Evolutionary conservation across 164 flowering plant species (phyloP).

Genomic region (Chimonanthus praecox): DNA sequence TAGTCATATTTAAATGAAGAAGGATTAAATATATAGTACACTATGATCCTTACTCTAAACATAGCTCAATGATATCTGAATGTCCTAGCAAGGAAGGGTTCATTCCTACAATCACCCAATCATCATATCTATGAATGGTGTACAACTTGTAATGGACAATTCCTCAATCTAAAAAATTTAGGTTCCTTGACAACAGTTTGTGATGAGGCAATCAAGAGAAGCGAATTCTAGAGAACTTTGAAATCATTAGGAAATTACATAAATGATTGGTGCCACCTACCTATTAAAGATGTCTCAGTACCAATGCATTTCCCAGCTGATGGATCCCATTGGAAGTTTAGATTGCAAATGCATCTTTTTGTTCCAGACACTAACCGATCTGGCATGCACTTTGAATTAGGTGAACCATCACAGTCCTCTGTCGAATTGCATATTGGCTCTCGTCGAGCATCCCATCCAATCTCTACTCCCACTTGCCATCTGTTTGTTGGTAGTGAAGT

Average conservation of each 20-base stretch:
- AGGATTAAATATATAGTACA: neutral
- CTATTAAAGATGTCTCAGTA: neutral
- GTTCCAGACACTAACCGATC: no score
- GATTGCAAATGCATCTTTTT: conserved; percentile 2
- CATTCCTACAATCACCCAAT: neutral
- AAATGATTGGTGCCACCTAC: neutral
- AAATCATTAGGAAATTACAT: neutral
- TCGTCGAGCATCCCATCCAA: neutral
- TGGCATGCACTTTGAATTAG: neutral
- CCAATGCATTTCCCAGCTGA: neutral
- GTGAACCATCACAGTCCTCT: neutral
- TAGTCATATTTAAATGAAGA: neutral
- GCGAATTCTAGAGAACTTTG: neutral
- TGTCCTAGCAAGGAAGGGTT: neutral
- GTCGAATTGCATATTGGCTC: neutral
- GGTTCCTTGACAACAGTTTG: no score
- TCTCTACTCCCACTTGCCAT: neutral
- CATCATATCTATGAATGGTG: no score
- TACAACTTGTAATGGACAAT: no score
- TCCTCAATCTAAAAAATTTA: no score
- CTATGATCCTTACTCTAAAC: neutral
- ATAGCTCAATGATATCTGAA: neutral
- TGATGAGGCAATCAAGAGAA: neutral
- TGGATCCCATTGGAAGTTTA: neutral
- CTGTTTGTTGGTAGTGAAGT: neutral